Conservation (phyloP, 805 yeast genomes). For the Cyberlindnera americana region DNA sequence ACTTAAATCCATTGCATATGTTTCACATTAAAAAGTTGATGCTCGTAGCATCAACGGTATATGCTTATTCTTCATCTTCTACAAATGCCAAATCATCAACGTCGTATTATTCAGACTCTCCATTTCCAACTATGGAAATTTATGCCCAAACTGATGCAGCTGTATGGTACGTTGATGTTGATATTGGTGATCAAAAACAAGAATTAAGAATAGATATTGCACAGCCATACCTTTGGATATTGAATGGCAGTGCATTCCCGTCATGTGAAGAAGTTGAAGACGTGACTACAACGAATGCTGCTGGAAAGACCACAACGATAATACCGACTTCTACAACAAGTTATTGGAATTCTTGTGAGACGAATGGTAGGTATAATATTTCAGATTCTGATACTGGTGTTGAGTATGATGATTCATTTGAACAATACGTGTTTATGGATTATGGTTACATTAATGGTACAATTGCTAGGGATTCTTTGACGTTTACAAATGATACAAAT, state of each 20-base stretch:
- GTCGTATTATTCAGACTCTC: neutral
- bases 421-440: slow-evolving; percentile 13
- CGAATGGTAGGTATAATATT: slow-evolving; percentile 15
- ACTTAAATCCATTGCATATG: too few relatives aligned
- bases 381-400: slow-evolving; percentile 7
- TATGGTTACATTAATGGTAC: slow-evolving; percentile 20
- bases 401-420: neutral
- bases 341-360: slow-evolving; percentile 11
- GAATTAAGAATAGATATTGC: slow-evolving; percentile 34
- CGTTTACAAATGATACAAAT: neutral
- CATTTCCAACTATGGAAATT: slow-evolving; percentile 15
- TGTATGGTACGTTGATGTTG: slow-evolving; percentile 31
- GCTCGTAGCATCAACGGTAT: neutral
- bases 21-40: too few relatives aligned
- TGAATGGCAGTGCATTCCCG: slow-evolving; percentile 19
- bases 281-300: slow-evolving; percentile 4
- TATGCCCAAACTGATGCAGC: slow-evolving; percentile 3
- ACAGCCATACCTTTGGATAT: slow-evolving; percentile 37
- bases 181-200: slow-evolving; percentile 32
- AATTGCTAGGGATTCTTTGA: slow-evolving; percentile 13
- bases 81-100: neutral
- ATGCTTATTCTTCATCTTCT: neutral
- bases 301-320: slow-evolving; percentile 7
- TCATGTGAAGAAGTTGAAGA: slow-evolving; percentile 6
- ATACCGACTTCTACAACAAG: neutral